Evolutionary conservation across 2,329 filamentous ascomycete genomes (phyloP), one percentile per base, ranked within the genome.

Genomic region (Volutella citrinella): DNA sequence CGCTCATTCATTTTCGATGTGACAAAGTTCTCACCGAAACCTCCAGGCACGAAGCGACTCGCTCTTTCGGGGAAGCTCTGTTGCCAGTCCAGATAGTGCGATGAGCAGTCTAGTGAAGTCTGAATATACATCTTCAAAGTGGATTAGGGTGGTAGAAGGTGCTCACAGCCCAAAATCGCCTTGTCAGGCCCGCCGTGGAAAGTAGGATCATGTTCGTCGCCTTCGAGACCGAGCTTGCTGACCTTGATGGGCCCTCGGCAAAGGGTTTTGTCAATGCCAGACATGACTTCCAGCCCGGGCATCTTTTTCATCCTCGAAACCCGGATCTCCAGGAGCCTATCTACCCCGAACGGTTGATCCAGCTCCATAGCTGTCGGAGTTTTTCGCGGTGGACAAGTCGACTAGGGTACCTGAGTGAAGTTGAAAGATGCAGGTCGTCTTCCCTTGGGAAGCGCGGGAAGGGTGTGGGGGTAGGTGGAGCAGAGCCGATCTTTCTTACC

Each of bases 1-100:
- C 69, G 66, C 59, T 84, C 80, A 46, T 80, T 82, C 64, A 82
- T 72, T 24, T 63, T 61, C 3, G 60, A 57, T 3, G 66, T 73
- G 23, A 80, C 77, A 5, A 84, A 61, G 46, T 84, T 84, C 59
- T 84, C 80, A 7, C 80, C 80, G 43, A 83, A 84, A 0, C 68
- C 77, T 3, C 80, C 80, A 0, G 71, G 68, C 6, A 63, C 58
- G 45, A 83, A 82, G 4, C 64, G 61, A 3, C 68, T 60, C 2
- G 69, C 65, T 1, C 68, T 69, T 0, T 64, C 54, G 0, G 78
- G 78, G 31, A 74, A 69, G 23, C 78, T 73, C 3, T 55, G 40
- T 12, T 57, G 62, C 79, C 80, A 83, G 13, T 56, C 46, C 1
- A 63, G 45, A 48, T 84, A 84, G 52, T 84, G 79, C 0, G 67